Conservation (phyloP, 2,329 filamentous ascomycete species). For the Hypoxylon sp. region DNA sequence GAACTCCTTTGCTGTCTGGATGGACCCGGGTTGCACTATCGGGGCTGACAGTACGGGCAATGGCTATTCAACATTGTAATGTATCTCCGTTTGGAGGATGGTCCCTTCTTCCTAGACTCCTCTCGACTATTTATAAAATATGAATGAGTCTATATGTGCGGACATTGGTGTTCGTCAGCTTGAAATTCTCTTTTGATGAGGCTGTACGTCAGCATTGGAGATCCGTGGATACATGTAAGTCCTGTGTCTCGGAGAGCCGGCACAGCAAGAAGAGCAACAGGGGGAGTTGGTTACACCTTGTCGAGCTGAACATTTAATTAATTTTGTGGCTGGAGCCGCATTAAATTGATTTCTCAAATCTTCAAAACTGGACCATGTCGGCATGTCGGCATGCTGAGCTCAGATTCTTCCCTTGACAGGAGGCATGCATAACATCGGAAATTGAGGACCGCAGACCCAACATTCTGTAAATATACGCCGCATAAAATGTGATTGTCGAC, state of each 20-base stretch:
- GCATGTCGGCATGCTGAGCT: constrained; percentile 30
- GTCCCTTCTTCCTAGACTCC: background rate
- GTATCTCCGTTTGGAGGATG: background rate
- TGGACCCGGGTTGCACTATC: background rate
- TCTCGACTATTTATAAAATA: background rate
- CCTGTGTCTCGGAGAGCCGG: constrained; percentile 20
- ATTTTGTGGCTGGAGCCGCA: constrained; percentile 31
- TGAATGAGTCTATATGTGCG: background rate
- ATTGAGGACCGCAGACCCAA: constrained; percentile 15
- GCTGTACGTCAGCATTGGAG: constrained; percentile 10
- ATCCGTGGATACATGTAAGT: constrained; percentile 13
- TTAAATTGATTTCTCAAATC: constrained; percentile 25
- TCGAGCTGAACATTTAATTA: constrained; percentile 39
- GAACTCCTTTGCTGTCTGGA: background rate
- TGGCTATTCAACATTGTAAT: background rate
- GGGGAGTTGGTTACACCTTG: constrained; percentile 12
- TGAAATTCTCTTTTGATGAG: no score
- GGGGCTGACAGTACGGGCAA: background rate
- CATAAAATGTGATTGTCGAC: background rate
- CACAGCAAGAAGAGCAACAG: background rate
- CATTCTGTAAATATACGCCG: background rate
- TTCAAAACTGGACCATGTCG: constrained; percentile 23
- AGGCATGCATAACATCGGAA: constrained; percentile 30
- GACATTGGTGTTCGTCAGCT: no score
- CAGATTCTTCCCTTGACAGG: constrained; percentile 1